Evolutionary conservation across 441 rosid species (phyloP).

Genomic region (Aleurites moluccanus): DNA sequence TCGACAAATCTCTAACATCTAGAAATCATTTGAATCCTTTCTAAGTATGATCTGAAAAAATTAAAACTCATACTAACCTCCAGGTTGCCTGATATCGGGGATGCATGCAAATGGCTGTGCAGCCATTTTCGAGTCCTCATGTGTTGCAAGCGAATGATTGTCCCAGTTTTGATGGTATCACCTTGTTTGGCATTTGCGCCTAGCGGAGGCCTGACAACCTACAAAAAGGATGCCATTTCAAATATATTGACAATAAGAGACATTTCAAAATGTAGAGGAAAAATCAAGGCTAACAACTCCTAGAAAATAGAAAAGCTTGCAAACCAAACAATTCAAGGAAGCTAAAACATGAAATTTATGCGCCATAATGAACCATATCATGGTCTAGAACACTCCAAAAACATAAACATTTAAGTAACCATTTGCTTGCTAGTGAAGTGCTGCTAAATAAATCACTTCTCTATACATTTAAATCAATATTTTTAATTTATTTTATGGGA

Average conservation of each 20-base stretch:
- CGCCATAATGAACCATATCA: neutral
- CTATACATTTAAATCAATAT: no score
- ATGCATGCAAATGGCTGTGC: constrained; percentile 92
- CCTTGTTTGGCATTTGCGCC: constrained; percentile 81
- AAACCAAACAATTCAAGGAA: neutral
- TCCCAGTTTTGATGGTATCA: constrained; percentile 61
- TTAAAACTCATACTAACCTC: constrained; percentile 54
- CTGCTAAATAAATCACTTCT: no score
- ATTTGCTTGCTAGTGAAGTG: neutral
- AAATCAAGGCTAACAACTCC: neutral
- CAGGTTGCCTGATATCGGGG: constrained; percentile 90
- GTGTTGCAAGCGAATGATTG: constrained; percentile 78
- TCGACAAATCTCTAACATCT: neutral
- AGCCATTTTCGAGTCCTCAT: constrained; percentile 94
- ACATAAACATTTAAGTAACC: neutral
- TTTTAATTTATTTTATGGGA: neutral
- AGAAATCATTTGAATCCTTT: neutral
- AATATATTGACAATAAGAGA: neutral
- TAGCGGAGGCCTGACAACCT: constrained; percentile 74
- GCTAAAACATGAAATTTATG: neutral
- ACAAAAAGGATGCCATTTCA: constrained; percentile 16
- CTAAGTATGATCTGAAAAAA: neutral
- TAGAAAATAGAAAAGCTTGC: neutral
- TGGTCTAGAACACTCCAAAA: neutral
- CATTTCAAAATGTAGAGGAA: neutral